Percentiles rank a stretch among this genome's conserved stretches.
Conservation (phyloP, 257 asterid species). For the Solanum etuberosum region DNA sequence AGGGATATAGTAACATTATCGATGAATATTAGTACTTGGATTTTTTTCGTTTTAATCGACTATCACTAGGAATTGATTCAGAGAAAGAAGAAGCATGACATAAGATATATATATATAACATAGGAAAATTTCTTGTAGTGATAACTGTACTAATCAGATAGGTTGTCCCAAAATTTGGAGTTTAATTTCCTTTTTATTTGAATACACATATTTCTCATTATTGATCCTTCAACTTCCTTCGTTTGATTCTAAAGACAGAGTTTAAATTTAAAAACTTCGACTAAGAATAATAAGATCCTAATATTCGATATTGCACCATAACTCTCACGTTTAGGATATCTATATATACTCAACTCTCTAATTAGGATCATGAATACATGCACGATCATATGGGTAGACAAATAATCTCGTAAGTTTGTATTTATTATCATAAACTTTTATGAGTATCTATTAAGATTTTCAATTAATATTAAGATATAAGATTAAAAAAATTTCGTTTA, state of each 20-base stretch:
- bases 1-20: neutral
- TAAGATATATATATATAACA: too few relatives aligned
- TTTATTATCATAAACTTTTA: neutral
- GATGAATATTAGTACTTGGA: neutral
- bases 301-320: neutral
- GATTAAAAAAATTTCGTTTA: too few relatives aligned
- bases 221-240: neutral
- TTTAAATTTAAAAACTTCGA: too few relatives aligned
- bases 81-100: neutral
- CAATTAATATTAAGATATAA: too few relatives aligned
- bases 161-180: rapidly evolving
- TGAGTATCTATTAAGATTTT: neutral
- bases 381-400: neutral
- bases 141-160: too few relatives aligned
- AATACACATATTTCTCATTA: neutral
- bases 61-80: too few relatives aligned
- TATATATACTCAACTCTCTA: neutral
- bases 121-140: too few relatives aligned
- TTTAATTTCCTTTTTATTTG: neutral
- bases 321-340: neutral
- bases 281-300: neutral
- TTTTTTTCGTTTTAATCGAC: neutral
- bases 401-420: neutral
- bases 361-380: neutral
- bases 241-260: too few relatives aligned